phyloP scores from a whole-genome alignment of 2,329 filamentous ascomycete species.

The Cladosporium sp. region DNA sequence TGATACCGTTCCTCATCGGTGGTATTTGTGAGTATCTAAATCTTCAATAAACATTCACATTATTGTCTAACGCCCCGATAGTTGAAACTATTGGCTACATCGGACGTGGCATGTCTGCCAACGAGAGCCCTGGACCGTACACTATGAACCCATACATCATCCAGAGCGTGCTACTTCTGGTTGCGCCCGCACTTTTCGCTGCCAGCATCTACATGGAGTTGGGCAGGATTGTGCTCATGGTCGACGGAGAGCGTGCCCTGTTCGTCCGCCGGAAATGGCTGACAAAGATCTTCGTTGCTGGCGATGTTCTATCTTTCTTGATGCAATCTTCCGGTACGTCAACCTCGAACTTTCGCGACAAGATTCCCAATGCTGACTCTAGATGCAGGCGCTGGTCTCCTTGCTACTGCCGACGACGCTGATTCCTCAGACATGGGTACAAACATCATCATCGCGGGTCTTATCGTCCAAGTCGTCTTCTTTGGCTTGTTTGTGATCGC shows the following conservation, averaged over 20 bases:
- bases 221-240: constrained; percentile 40
- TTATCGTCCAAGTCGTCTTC: constrained; percentile 47
- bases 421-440: constrained; percentile 33
- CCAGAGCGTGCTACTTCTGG: constrained; percentile 42
- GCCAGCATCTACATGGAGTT: constrained; percentile 49
- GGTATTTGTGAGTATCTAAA: constrained; percentile 40
- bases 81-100: constrained; percentile 52
- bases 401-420: constrained; percentile 33
- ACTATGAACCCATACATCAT: constrained; percentile 40
- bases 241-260: constrained; percentile 38
- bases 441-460: constrained; percentile 44
- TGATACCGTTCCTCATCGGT: constrained; percentile 50
- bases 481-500: constrained; percentile 46
- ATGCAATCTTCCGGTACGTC: constrained; percentile 32
- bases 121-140: constrained; percentile 37
- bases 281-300: constrained; percentile 45
- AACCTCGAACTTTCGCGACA: neutral
- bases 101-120: constrained; percentile 42
- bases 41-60: neutral
- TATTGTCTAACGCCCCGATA: constrained; percentile 22
- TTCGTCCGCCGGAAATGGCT: constrained; percentile 42
- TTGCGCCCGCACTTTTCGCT: constrained; percentile 47
- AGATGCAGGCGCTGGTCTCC: constrained; percentile 35
- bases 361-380: constrained; percentile 21
- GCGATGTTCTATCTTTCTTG: constrained; percentile 46